phyloP scores from a whole-genome alignment of 192 early-diverging fungal genomes.

The Funneliformis geosporum region DNA sequence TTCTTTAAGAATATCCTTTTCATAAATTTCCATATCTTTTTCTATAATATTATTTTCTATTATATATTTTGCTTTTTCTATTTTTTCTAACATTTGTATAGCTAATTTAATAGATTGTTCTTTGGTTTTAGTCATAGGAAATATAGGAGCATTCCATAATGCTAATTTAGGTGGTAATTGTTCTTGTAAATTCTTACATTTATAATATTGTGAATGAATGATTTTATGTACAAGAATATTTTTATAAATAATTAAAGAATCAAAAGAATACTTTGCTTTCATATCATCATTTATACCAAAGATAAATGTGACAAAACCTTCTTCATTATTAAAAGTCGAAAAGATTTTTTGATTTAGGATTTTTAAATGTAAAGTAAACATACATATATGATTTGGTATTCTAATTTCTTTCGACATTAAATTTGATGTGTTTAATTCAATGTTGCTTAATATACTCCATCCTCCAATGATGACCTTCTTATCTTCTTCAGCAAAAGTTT shows the following conservation, averaged over 20 bases:
- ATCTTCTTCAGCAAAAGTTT: not conserved
- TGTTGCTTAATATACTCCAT: not conserved
- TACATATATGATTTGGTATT: conserved; percentile 37
- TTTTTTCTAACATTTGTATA: not conserved
- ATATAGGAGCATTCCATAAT: conserved; percentile 8
- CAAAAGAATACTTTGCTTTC: conserved; percentile 28
- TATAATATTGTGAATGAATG: not conserved
- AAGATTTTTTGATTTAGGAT: not conserved
- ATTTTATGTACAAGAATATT: conserved; percentile 5
- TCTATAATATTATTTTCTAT: not conserved
- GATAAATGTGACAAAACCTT: conserved; percentile 44
- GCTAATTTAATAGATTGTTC: conserved; percentile 9
- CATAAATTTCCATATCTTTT: not conserved
- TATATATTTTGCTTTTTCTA: not conserved
- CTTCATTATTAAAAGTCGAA: not conserved
- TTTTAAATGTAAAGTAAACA: conserved; percentile 37
- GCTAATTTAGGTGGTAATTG: not conserved
- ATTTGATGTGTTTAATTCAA: not conserved
- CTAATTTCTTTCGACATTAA: not conserved
- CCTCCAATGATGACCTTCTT: not conserved
- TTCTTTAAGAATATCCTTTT: not conserved
- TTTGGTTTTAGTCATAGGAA: conserved; percentile 2
- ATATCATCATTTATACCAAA: conserved; percentile 45
- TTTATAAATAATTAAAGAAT: conserved; percentile 1
- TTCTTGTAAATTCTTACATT: not conserved